Base-by-base conservation (phyloP, 306 rosid species). In the Fagus sylvatica region DNA sequence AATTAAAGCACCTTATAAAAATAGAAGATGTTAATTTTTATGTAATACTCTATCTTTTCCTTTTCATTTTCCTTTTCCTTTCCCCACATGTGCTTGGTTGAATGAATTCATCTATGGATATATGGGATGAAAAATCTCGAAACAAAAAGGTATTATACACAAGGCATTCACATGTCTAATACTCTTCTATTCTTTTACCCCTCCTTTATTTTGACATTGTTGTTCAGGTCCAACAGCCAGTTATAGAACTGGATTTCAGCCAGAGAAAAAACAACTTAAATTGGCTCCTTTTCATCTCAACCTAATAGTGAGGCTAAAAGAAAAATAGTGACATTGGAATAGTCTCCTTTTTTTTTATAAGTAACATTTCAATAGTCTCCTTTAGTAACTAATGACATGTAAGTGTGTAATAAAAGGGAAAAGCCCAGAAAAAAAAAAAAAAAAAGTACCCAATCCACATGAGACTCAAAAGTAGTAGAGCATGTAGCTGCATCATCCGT, bases 381-480 rank as follows among this genome's bases (percentile, higher is more conserved):
- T 19, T 16, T 42, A 12, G 71, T 28, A 65, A 55, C 28, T 34
- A 54, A 7, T 9, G 60, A 69, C 41, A 34, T 6, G 3, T 40
- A 15, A 33, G 56, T 53, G 56, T 53, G 69, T 61, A 80, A 65
- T 40, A 70, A 74, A n/a, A 62, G 48, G 12, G 57, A 12, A 40
- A 77, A 36, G 33, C 2, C 28, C 28, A 22, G 28, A 22, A 57
- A 42, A 15, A 22, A 57, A 36, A 19, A 40, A 56, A 75, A 4
- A 61, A 40, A 71, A 22, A 33, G n/a, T 95, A 95, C 99, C 99
- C 99, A 95, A 76, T 95, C 99, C 80, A 95, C 99, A 60, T 95
- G 99, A 88, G 99, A 95, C 87, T 95, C 99, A 67, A 91, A 95
- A 66, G 99, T 95, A 49, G 98, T 87, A 62, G 99, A 88, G 85